Base-by-base conservation (phyloP, 1,284 basidiomycete genomes). In the Heterobasidion annosum region DNA sequence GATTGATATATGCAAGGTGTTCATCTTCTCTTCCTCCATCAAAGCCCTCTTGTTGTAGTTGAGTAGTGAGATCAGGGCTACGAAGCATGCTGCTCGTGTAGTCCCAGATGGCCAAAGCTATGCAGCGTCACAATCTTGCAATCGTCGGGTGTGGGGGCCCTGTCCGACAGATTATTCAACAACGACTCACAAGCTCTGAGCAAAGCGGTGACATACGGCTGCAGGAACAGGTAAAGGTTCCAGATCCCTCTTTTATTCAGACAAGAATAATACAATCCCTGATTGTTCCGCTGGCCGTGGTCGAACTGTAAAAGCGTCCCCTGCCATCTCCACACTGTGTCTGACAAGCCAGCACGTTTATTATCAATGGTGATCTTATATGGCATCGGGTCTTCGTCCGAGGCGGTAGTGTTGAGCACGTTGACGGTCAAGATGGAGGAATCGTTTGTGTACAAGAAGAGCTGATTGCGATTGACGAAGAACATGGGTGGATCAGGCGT, bases 261-360 rank as follows among this genome's bases (percentile, higher is more conserved):
- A 61, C 82, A 83, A 16, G 65, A 64, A 61, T 76, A 82, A 63
- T 73, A 84, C n/a, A 79, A 57, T 9, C 78, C 78, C 42, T 69
- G 58, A 58, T 79, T 78, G 34, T 69, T 69, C 56, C 63, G 66
- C 16, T 65, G 56, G 7, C 75, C 77, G 43, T 73, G 65, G 54
- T 79, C 76, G 62, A 78, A 82, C 56, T 73, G 71, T 34, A 83
- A 68, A 72, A 74, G 74, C n/a, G 77, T 77, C 16, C 78, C 78
- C 58, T 72, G 66, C 79, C 79, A 83, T 50, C 72, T 64, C 79
- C 80, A 84, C 8, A 60, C 62, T 1, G 78, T 76, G 34, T 67
- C 67, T 16, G 59, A 62, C n/a, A 77, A 62, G n/a, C 75, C 72
- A 48, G 65, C 65, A 12, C 57, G 63, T 56, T 72, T 71, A 35